Base-by-base conservation (phyloP, 257 asterid genomes). In the Lavandula angustifolia region DNA sequence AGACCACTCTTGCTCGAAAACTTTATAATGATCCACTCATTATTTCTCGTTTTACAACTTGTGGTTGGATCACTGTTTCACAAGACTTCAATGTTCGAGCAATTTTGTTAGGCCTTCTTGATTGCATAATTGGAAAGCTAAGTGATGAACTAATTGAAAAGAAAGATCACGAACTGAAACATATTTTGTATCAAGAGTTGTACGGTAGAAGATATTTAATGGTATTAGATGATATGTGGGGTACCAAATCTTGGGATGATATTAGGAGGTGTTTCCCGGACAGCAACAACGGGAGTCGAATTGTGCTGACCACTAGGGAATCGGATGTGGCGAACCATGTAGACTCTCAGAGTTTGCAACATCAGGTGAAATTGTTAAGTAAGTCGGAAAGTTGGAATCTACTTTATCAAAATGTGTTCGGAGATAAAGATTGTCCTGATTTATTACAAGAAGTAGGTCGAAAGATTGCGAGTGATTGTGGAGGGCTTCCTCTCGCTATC, bases 211-310 rank as follows among this genome's bases (percentile, higher is more conserved):
- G 61, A 50, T 69, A 59, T 18, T 18, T 49, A 8, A 57, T 68
- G 3, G 40, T 68, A 0, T 47, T 68, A 4, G 73, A 68, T 47
- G 60, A 68, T 16, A 44, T 62, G 37, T 70, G 64, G 75, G 33
- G 37, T 32, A 18, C 5, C 17, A 53, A 62, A 41, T 42, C 56
- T 4, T 52, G 75, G 69, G 69, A 61, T 44, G 64, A 54, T 17
- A 9, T 44, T 5, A 61, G 10, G 0, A 17, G 10, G n/a, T 61
- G 54, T 16, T 44, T 70, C 10, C 69, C 64, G 3, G 38, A 70
- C 9, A 16, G 16, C 13, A 3, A 53, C 4, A n/a, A 54, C 14
- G 71, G 44, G 29, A 65, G 70, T 6, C 62, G 70, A 3, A 46
- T 69, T 7, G 11, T 69, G 43, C 14, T 61, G 3, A 70, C 64